A percentile compares a stretch with the other conserved stretches of the same genome.
phyloP scores from a whole-genome alignment of 176 grass and related monocot genomes.

The Zea luxurians region DNA sequence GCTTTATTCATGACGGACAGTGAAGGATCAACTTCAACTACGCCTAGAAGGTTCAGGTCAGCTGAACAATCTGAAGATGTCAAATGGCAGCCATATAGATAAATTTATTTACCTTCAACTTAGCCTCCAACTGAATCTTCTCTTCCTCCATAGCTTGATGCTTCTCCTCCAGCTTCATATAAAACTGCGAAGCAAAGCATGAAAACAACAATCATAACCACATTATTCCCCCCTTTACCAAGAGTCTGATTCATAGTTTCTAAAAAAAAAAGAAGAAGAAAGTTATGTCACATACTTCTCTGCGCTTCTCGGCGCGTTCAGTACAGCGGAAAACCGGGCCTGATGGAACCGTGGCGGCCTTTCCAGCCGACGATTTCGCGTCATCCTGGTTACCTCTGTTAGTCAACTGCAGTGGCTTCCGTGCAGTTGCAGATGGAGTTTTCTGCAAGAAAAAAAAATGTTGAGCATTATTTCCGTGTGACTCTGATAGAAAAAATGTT shows the following conservation, averaged over 20 bases:
- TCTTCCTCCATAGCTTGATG: slow-evolving; percentile 86
- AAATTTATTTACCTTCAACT: slow-evolving; percentile 53
- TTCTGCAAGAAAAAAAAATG: slow-evolving; percentile 38
- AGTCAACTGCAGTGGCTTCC: slow-evolving; percentile 45
- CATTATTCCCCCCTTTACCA: background rate
- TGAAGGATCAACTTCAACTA: background rate
- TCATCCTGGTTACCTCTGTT: slow-evolving; percentile 36
- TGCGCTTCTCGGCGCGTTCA: slow-evolving; percentile 84
- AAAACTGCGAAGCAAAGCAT: slow-evolving; percentile 55
- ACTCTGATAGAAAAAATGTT: background rate
- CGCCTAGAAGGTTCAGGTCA: background rate
- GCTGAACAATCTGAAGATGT: background rate
- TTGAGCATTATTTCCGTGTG: too few relatives aligned
- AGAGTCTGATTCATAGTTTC: slow-evolving; percentile 3
- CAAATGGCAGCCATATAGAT: background rate
- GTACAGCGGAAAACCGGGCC: slow-evolving; percentile 74
- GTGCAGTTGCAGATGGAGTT: slow-evolving; percentile 36
- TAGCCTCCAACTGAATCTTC: slow-evolving; percentile 74
- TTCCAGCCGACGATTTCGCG: slow-evolving; percentile 52
- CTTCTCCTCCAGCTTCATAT: slow-evolving; percentile 92
- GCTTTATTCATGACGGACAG: background rate
- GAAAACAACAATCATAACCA: background rate
- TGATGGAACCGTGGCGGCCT: slow-evolving; percentile 53
- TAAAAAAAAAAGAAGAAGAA: background rate
- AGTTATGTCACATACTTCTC: slow-evolving; percentile 58